Evolutionary conservation across 805 yeast genomes (phyloP).

Genomic region (Kluyveromyces nonfermentans): DNA sequence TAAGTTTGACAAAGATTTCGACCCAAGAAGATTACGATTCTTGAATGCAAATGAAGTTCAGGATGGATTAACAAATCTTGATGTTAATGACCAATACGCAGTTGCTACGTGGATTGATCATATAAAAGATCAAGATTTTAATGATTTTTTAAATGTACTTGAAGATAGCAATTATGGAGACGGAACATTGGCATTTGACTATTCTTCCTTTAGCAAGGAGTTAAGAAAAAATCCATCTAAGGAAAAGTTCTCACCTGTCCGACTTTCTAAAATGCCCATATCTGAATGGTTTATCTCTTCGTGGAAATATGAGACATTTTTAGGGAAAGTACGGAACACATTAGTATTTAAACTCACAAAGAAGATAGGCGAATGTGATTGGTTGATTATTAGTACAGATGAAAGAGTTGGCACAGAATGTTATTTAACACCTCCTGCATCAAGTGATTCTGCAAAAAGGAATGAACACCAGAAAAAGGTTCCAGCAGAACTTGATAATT

Average conservation of each 20-base stretch:
- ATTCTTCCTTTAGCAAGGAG: constrained; percentile 4
- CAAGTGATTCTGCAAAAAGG: constrained; percentile 2
- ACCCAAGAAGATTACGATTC: constrained; percentile 23
- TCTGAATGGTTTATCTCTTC: constrained; percentile 34
- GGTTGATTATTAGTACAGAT: constrained; percentile 31
- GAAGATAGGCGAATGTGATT: constrained; percentile 33
- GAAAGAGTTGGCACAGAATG: constrained; percentile 18
- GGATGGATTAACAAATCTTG: constrained; percentile 16
- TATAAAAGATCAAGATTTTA: constrained; percentile 16
- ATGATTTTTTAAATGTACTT: constrained; percentile 13
- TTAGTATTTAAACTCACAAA: constrained; percentile 29
- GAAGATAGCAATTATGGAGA: constrained; percentile 13
- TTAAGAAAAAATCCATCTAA: constrained; percentile 2
- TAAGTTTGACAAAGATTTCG: constrained; percentile 26
- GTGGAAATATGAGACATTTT: constrained; percentile 33
- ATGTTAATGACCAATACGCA: constrained; percentile 14
- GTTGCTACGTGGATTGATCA: constrained; percentile 19
- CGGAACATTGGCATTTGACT: constrained; percentile 15
- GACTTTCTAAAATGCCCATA: constrained; percentile 30
- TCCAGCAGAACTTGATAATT: not conserved
- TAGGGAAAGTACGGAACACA: constrained; percentile 29
- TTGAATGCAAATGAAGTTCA: constrained; percentile 17
- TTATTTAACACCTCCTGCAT: constrained; percentile 5
- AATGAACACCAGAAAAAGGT: not conserved
- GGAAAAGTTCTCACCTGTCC: constrained; percentile 19